Evolutionary conservation across 257 asterid genomes (phyloP), one percentile per base, ranked within the genome.

Genomic region (Plantago major): DNA sequence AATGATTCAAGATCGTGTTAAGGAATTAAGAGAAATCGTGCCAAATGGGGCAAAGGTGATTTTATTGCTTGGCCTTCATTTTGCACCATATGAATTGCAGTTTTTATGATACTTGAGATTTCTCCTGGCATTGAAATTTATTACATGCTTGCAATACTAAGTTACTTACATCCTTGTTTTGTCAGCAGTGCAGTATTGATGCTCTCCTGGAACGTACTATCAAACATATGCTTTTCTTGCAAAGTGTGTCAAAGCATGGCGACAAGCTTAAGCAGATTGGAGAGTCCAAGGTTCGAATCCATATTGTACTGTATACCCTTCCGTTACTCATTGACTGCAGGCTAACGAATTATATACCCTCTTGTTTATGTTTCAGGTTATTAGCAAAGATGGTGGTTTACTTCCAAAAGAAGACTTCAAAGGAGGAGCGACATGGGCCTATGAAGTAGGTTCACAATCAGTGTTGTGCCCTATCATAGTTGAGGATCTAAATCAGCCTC

Each of bases 361-460:
- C 16, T 63, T 45, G 15, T 70, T 42, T 52, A n/a, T 46, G 55
- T 65, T 38, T 72, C 88, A 85, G 96, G 74, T 85, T 55, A 75
- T 84, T 64, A 67, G 84, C 72, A 81, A 85, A 75, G 95, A 85
- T 46, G 96, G 89, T 17, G 93, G 86, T n/a, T 69, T 85, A 65
- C 78, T 78, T 61, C 72, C 74, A 13, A 87, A 87, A 74, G 95
- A 85, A 22, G 76, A 80, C 73, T 86, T 75, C 12, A 94, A 82
- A 62, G 97, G 95, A 15, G 98, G 98, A 73, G 98, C 95, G 13
- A 91, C 98, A 0, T 91, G 98, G 98, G 98, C 96, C 2, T 91
- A 88, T 64, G 96, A 91, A 82, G 86, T 91, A 11, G 96, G 95
- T 28, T 85, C 94, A 3, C 91, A 86, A 47, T 85, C 98, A 33